Evolutionary conservation across 2,329 filamentous ascomycete genomes (phyloP).

Genomic region (Fusarium mangiferae): DNA sequence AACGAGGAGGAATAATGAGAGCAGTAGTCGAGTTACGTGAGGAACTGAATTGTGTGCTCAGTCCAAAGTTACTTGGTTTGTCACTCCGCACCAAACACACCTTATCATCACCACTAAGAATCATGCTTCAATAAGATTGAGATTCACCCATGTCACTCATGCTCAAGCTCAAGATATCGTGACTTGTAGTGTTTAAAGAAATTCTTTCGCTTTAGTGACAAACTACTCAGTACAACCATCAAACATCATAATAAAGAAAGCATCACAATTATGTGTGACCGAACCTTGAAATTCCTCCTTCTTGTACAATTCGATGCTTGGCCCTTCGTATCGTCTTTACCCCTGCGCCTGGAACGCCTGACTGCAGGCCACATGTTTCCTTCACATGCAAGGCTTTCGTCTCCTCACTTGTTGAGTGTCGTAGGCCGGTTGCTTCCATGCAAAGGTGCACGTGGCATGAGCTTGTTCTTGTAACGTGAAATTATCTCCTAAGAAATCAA

Average conservation of each 20-base stretch:
- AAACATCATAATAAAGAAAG: slow-evolving; percentile 23
- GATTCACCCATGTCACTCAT: neutral
- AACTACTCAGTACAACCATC: slow-evolving; percentile 14
- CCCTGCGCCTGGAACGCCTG: slow-evolving; percentile 44
- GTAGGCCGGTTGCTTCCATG: neutral
- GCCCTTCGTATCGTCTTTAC: slow-evolving; percentile 25
- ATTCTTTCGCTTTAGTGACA: slow-evolving; percentile 30
- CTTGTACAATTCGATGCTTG: slow-evolving; percentile 9
- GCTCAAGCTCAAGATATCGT: neutral
- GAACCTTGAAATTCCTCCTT: slow-evolving; percentile 1
- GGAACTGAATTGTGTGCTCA: neutral
- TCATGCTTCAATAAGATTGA: neutral
- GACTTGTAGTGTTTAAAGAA: slow-evolving; percentile 15
- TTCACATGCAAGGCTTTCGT: slow-evolving; percentile 20
- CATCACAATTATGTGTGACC: slow-evolving; percentile 6
- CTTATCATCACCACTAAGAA: neutral
- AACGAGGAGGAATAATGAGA: no score
- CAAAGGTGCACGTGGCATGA: slow-evolving; percentile 17
- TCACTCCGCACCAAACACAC: neutral
- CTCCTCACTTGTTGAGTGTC: neutral
- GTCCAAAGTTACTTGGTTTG: neutral
- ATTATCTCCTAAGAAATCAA: slow-evolving; percentile 23
- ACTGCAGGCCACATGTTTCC: slow-evolving; percentile 36
- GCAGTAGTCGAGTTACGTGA: no score
- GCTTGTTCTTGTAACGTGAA: slow-evolving; percentile 25